Evolutionary conservation across 176 grass and related monocot species (phyloP).

Genomic region (Eleusine indica): DNA sequence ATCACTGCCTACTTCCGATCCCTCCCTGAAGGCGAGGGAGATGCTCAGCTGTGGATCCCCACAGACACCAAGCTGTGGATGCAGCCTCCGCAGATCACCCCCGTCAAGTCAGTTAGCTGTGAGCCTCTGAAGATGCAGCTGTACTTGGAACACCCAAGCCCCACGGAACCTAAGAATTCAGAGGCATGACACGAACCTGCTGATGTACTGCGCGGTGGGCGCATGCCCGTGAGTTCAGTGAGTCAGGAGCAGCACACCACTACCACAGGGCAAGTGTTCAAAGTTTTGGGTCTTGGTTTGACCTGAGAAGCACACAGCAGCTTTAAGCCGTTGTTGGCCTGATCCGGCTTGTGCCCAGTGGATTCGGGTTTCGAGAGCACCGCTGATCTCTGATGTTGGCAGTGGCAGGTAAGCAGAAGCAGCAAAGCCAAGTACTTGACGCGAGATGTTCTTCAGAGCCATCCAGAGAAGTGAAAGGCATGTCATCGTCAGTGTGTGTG

Average conservation of each 20-base stretch:
- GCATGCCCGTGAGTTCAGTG: neutral
- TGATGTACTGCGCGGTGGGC: neutral
- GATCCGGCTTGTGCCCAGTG: neutral
- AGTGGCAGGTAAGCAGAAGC: neutral
- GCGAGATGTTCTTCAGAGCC: too few relatives aligned
- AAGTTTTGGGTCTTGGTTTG: neutral
- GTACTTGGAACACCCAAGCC: constrained; percentile 80
- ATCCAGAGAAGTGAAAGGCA: neutral
- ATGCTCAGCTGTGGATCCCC: constrained; percentile 70
- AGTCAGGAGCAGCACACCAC: neutral
- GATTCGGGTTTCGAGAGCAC: neutral
- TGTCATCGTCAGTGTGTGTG: neutral
- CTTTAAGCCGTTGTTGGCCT: neutral
- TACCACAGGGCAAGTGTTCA: neutral
- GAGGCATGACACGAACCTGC: neutral
- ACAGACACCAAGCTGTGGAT: constrained; percentile 85
- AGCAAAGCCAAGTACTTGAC: neutral
- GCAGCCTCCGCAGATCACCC: constrained; percentile 76
- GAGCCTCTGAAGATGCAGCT: constrained; percentile 88
- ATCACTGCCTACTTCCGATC: constrained; percentile 73
- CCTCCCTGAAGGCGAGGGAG: constrained; percentile 47
- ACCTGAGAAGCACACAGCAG: neutral
- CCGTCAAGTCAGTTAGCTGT: constrained; percentile 84
- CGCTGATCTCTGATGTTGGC: neutral
- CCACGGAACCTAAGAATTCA: constrained; percentile 50